phyloP scores from a whole-genome alignment of 495 filamentous ascomycete genomes.

The Hypomontagnella monticulosa region DNA sequence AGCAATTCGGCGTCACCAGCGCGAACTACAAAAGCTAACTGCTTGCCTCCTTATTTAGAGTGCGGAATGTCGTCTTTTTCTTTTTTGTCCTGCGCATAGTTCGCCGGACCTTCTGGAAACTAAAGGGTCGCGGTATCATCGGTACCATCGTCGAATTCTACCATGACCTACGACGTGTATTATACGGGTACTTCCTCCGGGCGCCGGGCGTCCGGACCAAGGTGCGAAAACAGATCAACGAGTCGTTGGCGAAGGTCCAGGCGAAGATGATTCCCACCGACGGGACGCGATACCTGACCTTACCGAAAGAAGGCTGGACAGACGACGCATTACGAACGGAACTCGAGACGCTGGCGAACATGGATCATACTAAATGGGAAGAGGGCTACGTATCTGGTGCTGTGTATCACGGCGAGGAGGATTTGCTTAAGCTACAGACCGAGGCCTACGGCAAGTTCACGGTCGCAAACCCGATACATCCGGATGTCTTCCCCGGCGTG shows the following conservation, averaged over 20 bases:
- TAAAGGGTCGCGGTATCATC: constrained; percentile 87
- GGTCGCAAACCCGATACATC: constrained; percentile 98
- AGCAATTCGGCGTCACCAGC: constrained; percentile 6
- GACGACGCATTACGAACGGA: constrained; percentile 81
- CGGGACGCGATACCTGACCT: constrained; percentile 74
- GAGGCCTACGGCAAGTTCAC: constrained; percentile 94
- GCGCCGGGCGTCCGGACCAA: constrained; percentile 83
- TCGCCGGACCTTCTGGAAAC: constrained; percentile 79
- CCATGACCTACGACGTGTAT: constrained; percentile 69
- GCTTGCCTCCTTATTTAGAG: constrained; percentile 53
- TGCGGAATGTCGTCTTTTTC: constrained; percentile 89
- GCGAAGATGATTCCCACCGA: constrained; percentile 80
- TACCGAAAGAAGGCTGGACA: constrained; percentile 89
- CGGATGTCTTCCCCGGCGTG: constrained; percentile 97
- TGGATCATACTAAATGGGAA: constrained; percentile 98
- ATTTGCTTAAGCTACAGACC: constrained; percentile 83
- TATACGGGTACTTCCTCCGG: constrained; percentile 87
- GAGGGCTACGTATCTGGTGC: constrained; percentile 94
- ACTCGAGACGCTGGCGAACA: constrained; percentile 76
- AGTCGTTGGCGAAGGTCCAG: constrained; percentile 79
- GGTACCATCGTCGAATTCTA: constrained; percentile 81
- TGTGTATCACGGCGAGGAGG: constrained; percentile 93
- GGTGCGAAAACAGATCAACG: constrained; percentile 82
- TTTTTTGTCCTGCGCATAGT: constrained; percentile 89
- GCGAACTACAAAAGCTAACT: constrained; percentile 15